Conservation (phyloP, 108 stramenopile genomes). For the Chaetoceros tenuissimus region DNA sequence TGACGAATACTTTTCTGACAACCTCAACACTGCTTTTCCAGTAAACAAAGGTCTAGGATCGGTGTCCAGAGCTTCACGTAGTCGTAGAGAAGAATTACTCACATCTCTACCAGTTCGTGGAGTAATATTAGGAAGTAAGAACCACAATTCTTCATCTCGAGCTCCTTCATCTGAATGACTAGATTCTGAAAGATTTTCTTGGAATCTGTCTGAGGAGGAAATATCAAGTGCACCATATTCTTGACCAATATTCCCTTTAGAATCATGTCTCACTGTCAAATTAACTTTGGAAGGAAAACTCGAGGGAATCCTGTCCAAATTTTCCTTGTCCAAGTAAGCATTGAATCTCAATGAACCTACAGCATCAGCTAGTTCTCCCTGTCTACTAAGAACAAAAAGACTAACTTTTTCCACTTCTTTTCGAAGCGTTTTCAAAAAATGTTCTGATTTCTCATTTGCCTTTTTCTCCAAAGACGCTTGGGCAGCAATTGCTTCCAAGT, state of each 20-base stretch:
- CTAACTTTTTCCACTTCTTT: constrained; percentile 77
- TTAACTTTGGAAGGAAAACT: constrained; percentile 4
- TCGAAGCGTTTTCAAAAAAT: constrained; percentile 57
- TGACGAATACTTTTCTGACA: constrained; percentile 2
- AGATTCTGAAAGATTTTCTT: not conserved
- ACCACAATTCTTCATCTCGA: not conserved
- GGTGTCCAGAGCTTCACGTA: not conserved
- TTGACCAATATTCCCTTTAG: not conserved
- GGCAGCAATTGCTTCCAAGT: constrained; percentile 8
- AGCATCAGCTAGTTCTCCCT: constrained; percentile 76
- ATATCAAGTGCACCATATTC: no score
- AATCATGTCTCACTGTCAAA: not conserved
- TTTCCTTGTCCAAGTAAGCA: constrained; percentile 21
- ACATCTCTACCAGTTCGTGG: not conserved
- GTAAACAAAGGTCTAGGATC: not conserved
- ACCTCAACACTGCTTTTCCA: constrained; percentile 3
- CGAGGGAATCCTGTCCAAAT: not conserved
- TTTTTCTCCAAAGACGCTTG: constrained; percentile 42
- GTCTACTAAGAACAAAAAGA: constrained; percentile 48
- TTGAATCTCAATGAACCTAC: constrained; percentile 61
- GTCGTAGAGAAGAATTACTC: not conserved
- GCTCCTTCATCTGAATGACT: not conserved
- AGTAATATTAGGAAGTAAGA: not conserved
- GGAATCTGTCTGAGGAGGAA: not conserved
- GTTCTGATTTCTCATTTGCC: constrained; percentile 46